phyloP scores from a whole-genome alignment of 208 protist genomes.

The Crithidia brevicula region DNA sequence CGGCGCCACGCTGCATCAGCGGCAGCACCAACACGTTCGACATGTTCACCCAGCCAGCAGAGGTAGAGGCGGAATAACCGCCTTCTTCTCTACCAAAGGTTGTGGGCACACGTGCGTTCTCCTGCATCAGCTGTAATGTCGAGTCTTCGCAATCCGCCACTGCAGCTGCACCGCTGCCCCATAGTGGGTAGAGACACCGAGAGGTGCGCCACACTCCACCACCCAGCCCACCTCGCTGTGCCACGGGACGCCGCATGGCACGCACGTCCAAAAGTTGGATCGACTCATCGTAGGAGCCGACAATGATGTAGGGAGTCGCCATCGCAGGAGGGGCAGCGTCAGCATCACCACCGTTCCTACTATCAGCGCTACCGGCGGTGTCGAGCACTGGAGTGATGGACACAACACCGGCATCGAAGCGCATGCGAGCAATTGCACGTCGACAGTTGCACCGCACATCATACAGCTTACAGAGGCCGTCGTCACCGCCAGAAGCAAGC shows the following conservation, averaged over 20 bases:
- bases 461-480: slow-evolving; percentile 70
- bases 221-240: slow-evolving; percentile 44
- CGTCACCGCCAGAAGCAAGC: slow-evolving; percentile 80
- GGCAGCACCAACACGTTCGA: slow-evolving; percentile 66
- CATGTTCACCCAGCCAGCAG: slow-evolving; percentile 42
- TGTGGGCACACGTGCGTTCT: neutral
- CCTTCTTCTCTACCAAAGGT: too few relatives aligned
- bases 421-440: slow-evolving; percentile 33
- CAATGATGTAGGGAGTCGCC: slow-evolving; percentile 57
- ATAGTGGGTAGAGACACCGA: slow-evolving; percentile 42
- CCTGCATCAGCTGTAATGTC: slow-evolving; percentile 11
- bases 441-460: slow-evolving; percentile 43
- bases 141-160: neutral
- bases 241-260: slow-evolving; percentile 45
- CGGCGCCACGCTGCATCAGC: slow-evolving; percentile 88
- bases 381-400: slow-evolving; percentile 67
- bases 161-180: neutral
- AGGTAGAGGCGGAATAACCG: too few relatives aligned
- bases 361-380: slow-evolving; percentile 4
- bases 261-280: slow-evolving; percentile 76
- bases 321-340: neutral
- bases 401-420: slow-evolving; percentile 80
- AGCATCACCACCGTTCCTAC: neutral
- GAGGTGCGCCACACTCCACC: slow-evolving; percentile 86
- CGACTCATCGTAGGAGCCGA: slow-evolving; percentile 85